Evolutionary conservation across 176 grass and related monocot genomes (phyloP), one percentile per base, ranked within the genome.

Genomic region (Avena insularis): DNA sequence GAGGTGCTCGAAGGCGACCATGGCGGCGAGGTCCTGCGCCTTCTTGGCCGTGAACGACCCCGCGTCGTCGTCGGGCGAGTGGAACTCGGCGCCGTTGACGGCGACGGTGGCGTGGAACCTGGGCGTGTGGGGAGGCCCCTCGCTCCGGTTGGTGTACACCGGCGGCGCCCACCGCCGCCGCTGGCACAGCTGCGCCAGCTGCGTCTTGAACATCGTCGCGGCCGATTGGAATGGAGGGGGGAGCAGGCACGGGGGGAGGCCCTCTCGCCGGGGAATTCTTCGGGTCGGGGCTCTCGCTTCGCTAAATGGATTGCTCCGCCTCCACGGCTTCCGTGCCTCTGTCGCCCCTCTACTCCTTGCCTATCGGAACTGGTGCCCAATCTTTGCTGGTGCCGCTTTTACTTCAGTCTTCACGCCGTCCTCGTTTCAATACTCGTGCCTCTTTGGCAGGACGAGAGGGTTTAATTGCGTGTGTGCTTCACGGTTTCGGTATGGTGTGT

Each of bases 101-200:
- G 62, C 17, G 47, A 95, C 93, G 15, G 88, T 89, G 81, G 93
- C 90, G 80, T 16, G 58, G 90, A 92, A 93, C 38, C 79, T 69
- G 47, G 84, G 86, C 8, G 36, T 2, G 61, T 92, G 95, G 55
- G 21, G 48, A 14, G 58, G 83, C 23, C 90, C 95, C 16, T 75
- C 84, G 35, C 58, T 48, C 19, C 31, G 61, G 69, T 45, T 46
- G n/a, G 79, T 25, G 91, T 92, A 98, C 68, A 79, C 14, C 78
- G 95, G 95, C 58, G 81, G 77, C 67, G 29, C 54, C 93, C 93
- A 98, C 50, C 78, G 93, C 84, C 71, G 89, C 84, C 77, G 82
- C 13, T 93, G 90, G 91, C 96, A 98, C 47, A 98, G 84, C 73
- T 93, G 86, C 40, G 95, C 91, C 38, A 98, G 75, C 27, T 20